phyloP scores from a whole-genome alignment of 106 monocot species.

The Amphibolis antarctica region DNA sequence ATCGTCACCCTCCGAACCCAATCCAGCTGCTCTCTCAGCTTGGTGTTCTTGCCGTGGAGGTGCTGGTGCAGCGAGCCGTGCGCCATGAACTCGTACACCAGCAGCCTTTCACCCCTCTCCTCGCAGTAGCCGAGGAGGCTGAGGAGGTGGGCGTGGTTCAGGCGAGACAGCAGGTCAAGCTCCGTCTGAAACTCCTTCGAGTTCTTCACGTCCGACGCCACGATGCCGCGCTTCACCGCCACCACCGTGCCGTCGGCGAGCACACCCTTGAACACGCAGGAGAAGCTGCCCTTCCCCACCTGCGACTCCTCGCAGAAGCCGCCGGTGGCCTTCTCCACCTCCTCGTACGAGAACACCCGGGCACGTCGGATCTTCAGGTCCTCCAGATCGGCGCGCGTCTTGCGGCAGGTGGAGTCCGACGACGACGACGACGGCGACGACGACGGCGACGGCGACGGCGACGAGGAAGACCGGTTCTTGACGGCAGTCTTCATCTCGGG shows the following conservation, averaged over 20 bases:
- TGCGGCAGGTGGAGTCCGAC: constrained; percentile 42
- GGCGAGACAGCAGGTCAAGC: constrained; percentile 79
- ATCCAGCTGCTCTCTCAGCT: constrained; percentile 42
- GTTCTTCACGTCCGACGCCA: constrained; percentile 47
- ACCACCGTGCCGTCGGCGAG: constrained; percentile 78
- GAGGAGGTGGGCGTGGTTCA: constrained; percentile 93
- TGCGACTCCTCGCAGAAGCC: constrained; percentile 81
- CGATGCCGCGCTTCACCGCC: constrained; percentile 75
- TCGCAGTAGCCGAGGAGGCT: constrained; percentile 91
- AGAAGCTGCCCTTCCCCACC: constrained; percentile 92
- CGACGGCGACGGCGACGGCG: neutral
- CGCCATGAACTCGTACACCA: constrained; percentile 99
- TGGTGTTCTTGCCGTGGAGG: constrained; percentile 65
- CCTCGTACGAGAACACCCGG: constrained; percentile 71
- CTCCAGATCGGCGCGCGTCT: constrained; percentile 42
- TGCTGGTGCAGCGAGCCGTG: constrained; percentile 92
- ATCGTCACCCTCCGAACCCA: constrained; percentile 90
- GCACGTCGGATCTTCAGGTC: constrained; percentile 70
- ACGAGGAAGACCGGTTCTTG: neutral
- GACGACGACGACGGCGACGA: constrained; percentile 15
- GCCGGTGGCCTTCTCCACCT: constrained; percentile 70
- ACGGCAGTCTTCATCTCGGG: constrained; percentile 5
- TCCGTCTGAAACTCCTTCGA: constrained; percentile 89
- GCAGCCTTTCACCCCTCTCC: constrained; percentile 80
- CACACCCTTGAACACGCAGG: constrained; percentile 88